Evolutionary conservation across 202 grass and related monocot species (phyloP), one percentile per base, ranked within the genome.

Genomic region (Alloteropsis angusta): DNA sequence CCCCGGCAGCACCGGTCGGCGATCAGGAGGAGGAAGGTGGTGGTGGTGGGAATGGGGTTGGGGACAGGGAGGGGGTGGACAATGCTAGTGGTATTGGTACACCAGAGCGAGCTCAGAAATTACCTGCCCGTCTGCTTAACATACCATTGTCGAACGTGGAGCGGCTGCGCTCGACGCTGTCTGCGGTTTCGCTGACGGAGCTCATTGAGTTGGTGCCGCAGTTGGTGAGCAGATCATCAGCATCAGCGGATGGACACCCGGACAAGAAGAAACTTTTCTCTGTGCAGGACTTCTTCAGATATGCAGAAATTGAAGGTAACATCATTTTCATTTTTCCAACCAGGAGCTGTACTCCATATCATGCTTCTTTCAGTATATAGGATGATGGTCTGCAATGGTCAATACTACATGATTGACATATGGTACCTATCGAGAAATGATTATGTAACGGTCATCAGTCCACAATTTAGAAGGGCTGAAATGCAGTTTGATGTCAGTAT

Each of bases 211-310:
- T 89, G 45, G 68, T 97, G 32, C 91, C 94, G 0, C 87, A 94
- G 53, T 67, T 94, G 35, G 76, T 85, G 25, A 88, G 76, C 39
- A 98, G 81, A 82, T 89, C 90, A 12, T 81, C 77, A 2, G 37
- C 91, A 37, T 47, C 81, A 2, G 5, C n/a, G 0, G 86, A 84
- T 72, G 90, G 65, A 17, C 89, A 98, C 85, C 95, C 95, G 4
- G 92, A 98, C 79, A 98, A 94, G 86, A 98, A 93, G 85, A 98
- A 98, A 66, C 81, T 98, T 59, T 94, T 98, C 83, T 98, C 95
- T 9, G 92, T 98, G 59, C 95, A 98, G 19, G 89, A 98, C 80
- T 98, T 98, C 89, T 98, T 98, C 73, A 79, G 86, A 66, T 98
- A 98, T 74, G 74, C 92, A 5, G 90, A 98, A 54, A 46, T 87